phyloP scores from a whole-genome alignment of 2,329 filamentous ascomycete species.

The Coniochaeta prunicola region DNA sequence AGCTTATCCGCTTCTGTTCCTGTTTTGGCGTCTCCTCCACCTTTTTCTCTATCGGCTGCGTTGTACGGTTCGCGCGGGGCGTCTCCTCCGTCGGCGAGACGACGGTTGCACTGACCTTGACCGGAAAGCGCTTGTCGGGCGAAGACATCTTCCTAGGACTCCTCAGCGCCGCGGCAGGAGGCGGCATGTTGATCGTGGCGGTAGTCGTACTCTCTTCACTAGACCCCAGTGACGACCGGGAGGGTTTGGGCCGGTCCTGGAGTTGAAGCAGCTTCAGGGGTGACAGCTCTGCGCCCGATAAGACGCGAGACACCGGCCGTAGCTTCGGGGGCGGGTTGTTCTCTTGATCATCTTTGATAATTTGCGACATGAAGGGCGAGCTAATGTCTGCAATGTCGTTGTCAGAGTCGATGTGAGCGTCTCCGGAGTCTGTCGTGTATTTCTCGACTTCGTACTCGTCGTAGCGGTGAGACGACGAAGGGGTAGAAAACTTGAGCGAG shows the following conservation, averaged over 20 bases:
- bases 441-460: conserved; percentile 27
- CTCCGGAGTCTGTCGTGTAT: conserved; percentile 15
- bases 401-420: conserved; percentile 16
- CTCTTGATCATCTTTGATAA: conserved; percentile 21
- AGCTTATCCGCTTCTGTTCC: conserved; percentile 30
- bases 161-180: conserved; percentile 21
- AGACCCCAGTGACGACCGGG: conserved; percentile 5
- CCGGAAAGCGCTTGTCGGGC: conserved; percentile 53
- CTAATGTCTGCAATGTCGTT: conserved; percentile 10
- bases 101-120: conserved; percentile 38
- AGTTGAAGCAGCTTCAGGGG: conserved; percentile 46
- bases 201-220: conserved; percentile 10
- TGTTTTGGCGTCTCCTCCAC: not conserved
- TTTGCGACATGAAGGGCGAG: conserved; percentile 21
- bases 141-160: conserved; percentile 39
- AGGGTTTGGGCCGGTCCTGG: not conserved
- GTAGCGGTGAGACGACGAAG: conserved; percentile 18
- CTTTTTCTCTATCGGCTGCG: not conserved
- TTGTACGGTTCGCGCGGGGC: conserved; percentile 7
- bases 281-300: conserved; percentile 50
- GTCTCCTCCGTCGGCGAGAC: conserved; percentile 6
- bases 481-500: conserved; percentile 29
- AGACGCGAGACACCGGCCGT: conserved; percentile 44
- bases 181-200: conserved; percentile 16
- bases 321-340: conserved; percentile 30